Base-by-base conservation (phyloP, 1,284 basidiomycete genomes). In the Ganoderma leucocontextum region DNA sequence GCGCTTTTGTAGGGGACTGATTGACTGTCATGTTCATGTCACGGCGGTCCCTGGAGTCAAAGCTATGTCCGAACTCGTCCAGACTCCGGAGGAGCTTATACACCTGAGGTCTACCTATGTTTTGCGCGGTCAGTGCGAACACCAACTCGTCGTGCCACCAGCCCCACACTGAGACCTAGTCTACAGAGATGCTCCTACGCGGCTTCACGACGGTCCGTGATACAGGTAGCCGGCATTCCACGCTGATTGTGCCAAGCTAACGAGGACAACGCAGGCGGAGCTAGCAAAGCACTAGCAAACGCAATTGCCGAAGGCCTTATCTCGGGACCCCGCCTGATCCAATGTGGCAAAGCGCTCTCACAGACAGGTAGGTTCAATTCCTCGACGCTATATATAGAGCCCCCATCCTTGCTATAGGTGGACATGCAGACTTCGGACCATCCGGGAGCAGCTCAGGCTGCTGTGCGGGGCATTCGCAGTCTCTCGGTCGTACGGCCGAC, bases 131-230 rank as follows among this genome's bases (percentile, higher is more conserved):
- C 6, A 39, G 70, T 47, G 6, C 5, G 19, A 13, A 12, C 8
- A 12, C 17, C 8, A 13, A 44, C 33, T 25, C n/a, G 8, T 38
- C 7, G 2, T 4, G 36, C 9, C 25, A 36, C 19, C 63, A 19
- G 4, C 29, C 29, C 5, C 19, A n/a, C 4, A 1, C 39, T 29
- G 42, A 35, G 7, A 55, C 17, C 12, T 7, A 10, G 1, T 38
- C 39, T 10, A 41, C 36, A 79, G 82, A 82, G 66, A 86, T 86
- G 84, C 79, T 86, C 2, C 64, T 77, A 15, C 76, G 84, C 33
- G 85, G 85, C 0, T 86, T 85, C 72, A 86, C 84, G 0, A 84
- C 84, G 3, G 82, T 85, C 19, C 79, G 85, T n/a, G 85, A 86
- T 70, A 81, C 80, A 12, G 84, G 84, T 68, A 25, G 36, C 19